These are phyloP conservation scores for Eragrostis tef DNA, from an alignment of 202 grass and related monocot genomes.

Conservation along the genomic window DNA sequence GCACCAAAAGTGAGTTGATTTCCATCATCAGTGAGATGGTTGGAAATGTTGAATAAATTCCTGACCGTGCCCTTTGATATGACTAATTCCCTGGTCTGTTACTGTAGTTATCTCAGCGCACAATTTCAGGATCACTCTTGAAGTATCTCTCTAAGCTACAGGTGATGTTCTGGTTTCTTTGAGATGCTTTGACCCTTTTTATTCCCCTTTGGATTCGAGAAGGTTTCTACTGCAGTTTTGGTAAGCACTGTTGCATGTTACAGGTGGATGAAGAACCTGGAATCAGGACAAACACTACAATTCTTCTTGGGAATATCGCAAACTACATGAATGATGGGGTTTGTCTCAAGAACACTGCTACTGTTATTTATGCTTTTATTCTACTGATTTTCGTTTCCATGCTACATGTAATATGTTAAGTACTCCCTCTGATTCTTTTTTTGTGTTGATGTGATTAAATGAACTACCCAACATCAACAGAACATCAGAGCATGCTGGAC, in stretches of 20 bases:
- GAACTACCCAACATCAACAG: too few species aligned
- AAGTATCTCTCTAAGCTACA: conserved; percentile 99
- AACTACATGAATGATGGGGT: conserved; percentile 99
- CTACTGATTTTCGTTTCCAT: conserved; percentile 5
- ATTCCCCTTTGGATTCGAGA: conserved; percentile 34
- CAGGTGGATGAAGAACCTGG: conserved; percentile 98
- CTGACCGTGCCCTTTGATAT: conserved; percentile 17
- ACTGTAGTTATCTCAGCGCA: conserved; percentile 92
- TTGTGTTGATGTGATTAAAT: too few species aligned
- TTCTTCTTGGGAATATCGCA: conserved; percentile 96
- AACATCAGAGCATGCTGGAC: not conserved
- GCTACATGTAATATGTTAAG: not conserved
- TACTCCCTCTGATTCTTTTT: too few species aligned
- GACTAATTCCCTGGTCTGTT: conserved; percentile 45
- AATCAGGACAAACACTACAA: conserved; percentile 98
- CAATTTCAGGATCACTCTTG: conserved; percentile 95
- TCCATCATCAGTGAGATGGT: not conserved
- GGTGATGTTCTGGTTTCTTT: conserved; percentile 55
- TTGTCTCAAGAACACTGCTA: conserved; percentile 44
- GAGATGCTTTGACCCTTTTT: conserved; percentile 21
- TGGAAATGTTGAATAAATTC: conserved; percentile 1
- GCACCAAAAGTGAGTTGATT: conserved; percentile 82
- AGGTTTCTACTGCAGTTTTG: conserved; percentile 18
- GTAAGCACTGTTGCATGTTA: conserved; percentile 46
- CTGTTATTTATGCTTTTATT: conserved; percentile 45